Evolutionary conservation across 495 filamentous ascomycete species (phyloP).

Genomic region (Aspergillus avenaceus): DNA sequence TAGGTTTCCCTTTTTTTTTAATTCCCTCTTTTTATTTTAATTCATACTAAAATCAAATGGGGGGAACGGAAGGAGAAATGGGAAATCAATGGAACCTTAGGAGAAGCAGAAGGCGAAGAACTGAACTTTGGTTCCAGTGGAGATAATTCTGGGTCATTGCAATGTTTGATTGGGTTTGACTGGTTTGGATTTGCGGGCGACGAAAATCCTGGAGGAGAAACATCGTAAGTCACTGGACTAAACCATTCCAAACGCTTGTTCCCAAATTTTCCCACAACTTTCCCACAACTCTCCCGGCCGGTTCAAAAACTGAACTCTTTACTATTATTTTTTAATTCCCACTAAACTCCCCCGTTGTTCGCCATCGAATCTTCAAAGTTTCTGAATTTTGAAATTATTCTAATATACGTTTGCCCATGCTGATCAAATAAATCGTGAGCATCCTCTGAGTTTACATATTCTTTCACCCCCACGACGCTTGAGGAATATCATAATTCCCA

Average conservation of each 20-base stretch:
- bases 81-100: neutral
- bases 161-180: neutral
- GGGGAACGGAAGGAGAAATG: neutral
- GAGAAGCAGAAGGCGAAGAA: neutral
- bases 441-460: too few relatives aligned
- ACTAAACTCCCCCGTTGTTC: too few relatives aligned
- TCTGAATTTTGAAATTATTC: too few relatives aligned
- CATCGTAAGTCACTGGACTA: neutral
- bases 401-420: too few relatives aligned
- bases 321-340: too few relatives aligned
- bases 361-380: too few relatives aligned
- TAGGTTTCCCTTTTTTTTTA: neutral
- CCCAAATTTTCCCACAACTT: too few relatives aligned
- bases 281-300: neutral
- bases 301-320: too few relatives aligned
- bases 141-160: neutral
- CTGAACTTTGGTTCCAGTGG: neutral
- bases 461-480: neutral
- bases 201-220: conserved; percentile 1
- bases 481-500: neutral
- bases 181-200: neutral
- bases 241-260: too few relatives aligned
- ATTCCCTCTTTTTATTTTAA: neutral
- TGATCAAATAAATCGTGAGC: too few relatives aligned
- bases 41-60: neutral